phyloP scores from a whole-genome alignment of 352 stramenopile genomes.

The Phytophthora sp. region DNA sequence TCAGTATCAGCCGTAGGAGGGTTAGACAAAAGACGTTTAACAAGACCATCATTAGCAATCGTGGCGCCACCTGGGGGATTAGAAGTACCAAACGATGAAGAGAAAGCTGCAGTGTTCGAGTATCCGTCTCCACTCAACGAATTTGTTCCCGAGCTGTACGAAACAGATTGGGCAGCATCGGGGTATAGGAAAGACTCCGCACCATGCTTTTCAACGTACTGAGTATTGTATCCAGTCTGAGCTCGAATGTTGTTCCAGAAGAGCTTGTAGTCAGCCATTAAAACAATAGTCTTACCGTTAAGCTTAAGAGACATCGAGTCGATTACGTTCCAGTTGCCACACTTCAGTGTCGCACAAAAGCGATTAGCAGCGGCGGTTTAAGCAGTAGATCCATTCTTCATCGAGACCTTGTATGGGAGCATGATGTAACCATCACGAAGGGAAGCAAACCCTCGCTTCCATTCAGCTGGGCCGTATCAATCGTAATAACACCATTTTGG shows the following conservation, averaged over 20 bases:
- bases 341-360: no score
- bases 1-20: not conserved
- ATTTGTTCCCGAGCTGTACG: no score
- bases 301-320: no score
- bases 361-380: no score
- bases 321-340: no score
- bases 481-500: not conserved
- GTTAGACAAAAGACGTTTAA: no score
- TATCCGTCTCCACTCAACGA: not conserved
- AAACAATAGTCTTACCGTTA: no score
- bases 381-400: no score
- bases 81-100: not conserved
- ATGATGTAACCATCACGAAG: no score
- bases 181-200: no score
- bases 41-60: not conserved
- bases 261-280: not conserved
- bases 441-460: not conserved
- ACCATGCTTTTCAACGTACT: not conserved
- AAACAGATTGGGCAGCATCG: no score
- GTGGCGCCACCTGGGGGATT: not conserved
- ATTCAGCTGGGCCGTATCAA: not conserved
- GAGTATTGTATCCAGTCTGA: not conserved
- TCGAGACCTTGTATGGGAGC: no score
- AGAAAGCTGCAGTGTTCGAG: not conserved
- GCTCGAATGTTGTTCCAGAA: not conserved